Conservation (phyloP, 2,329 filamentous ascomycete species). For the Apiospora sp. region DNA sequence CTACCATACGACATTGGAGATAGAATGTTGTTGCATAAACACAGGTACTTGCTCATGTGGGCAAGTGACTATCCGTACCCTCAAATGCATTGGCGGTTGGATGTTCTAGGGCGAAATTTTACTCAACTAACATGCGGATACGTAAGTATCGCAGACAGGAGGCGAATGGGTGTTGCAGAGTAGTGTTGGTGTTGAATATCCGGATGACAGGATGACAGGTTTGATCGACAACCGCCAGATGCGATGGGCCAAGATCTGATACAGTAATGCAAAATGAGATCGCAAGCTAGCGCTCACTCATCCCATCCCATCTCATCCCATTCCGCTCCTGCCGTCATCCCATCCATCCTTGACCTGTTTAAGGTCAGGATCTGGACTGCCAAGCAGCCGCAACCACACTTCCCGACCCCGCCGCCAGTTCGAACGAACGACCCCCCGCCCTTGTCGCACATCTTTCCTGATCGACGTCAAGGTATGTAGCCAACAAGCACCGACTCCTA, state of each 20-base stretch:
- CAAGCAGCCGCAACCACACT: conserved; percentile 5
- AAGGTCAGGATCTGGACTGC: conserved; percentile 7
- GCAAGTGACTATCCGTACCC: not conserved
- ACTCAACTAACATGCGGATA: not conserved
- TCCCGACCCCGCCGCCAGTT: conserved; percentile 3
- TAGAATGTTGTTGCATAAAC: not conserved
- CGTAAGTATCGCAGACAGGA: not conserved
- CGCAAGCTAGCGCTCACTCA: conserved; percentile 4
- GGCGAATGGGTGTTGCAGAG: not conserved
- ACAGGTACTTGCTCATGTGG: conserved; percentile 11
- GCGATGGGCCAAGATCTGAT: conserved; percentile 17
- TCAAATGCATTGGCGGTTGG: not conserved
- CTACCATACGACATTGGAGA: not conserved
- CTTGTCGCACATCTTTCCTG: conserved; percentile 27
- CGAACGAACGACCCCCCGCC: conserved; percentile 20
- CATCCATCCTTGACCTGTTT: conserved; percentile 1
- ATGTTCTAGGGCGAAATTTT: not conserved
- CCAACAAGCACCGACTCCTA: conserved; percentile 4
- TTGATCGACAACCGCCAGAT: conserved; percentile 16
- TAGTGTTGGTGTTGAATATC: not conserved
- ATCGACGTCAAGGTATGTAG: conserved; percentile 25
- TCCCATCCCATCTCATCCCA: not conserved
- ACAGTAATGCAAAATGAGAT: conserved; percentile 13
- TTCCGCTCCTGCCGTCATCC: not conserved
- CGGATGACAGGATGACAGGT: conserved; percentile 18